Conservation (phyloP, 148 eudicot species). For the Heliosperma pusillum region DNA sequence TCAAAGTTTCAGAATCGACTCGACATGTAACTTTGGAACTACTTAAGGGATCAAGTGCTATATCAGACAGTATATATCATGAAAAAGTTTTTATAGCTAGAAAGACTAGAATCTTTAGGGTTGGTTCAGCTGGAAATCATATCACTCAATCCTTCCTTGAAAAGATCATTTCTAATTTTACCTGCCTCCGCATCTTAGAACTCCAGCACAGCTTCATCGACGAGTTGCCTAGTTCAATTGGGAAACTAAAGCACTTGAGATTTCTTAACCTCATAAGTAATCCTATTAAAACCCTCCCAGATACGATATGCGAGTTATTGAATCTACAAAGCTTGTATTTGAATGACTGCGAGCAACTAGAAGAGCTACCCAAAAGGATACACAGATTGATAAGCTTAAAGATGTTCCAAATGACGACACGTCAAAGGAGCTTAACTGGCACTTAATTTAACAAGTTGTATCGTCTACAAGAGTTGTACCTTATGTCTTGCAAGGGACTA, state of each 20-base stretch:
- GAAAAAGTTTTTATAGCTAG: constrained; percentile 23
- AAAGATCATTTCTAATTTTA: constrained; percentile 25
- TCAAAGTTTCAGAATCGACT: constrained; percentile 20
- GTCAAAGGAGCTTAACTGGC: constrained; percentile 15
- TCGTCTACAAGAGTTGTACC: constrained; percentile 27
- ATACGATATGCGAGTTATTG: constrained; percentile 39
- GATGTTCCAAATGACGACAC: constrained; percentile 34
- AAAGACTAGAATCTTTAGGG: constrained; percentile 31
- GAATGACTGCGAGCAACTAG: constrained; percentile 30
- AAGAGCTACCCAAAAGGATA: constrained; percentile 34
- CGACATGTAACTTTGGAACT: constrained; percentile 26
- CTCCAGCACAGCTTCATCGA: constrained; percentile 26
- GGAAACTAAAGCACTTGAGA: constrained; percentile 39
- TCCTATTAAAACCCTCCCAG: constrained; percentile 40
- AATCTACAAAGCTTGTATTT: constrained; percentile 39
- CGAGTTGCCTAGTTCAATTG: constrained; percentile 42
- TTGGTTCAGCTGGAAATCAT: constrained; percentile 14
- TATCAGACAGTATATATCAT: constrained; percentile 18
- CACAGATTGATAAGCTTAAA: constrained; percentile 31
- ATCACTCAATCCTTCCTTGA: constrained; percentile 30
- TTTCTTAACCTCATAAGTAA: constrained; percentile 32
- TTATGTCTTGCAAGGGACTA: constrained; percentile 26
- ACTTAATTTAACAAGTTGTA: constrained; percentile 17
- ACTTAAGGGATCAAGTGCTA: constrained; percentile 12
- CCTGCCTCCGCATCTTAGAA: constrained; percentile 29